phyloP scores from a whole-genome alignment of 2,329 filamentous ascomycete species.

The Pezicula carpinea region DNA sequence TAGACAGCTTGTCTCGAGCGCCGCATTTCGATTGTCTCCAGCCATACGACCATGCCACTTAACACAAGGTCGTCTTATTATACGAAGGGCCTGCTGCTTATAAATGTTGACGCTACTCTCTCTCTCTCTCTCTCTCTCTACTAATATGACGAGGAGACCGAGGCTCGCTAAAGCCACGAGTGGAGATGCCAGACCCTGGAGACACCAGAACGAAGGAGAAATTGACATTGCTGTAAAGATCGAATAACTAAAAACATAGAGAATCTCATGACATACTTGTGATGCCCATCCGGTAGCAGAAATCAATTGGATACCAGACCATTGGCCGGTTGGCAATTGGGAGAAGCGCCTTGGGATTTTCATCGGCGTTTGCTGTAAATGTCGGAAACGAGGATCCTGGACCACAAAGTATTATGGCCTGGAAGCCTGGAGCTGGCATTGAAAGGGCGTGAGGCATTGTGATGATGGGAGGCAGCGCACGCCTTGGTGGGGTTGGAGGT shows the following conservation, averaged over 20 bases:
- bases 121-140: no score
- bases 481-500: background rate
- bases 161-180: no score
- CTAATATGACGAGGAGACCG: no score
- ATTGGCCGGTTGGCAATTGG: slow-evolving; percentile 82
- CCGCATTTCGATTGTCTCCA: no score
- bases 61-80: no score
- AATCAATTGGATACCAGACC: slow-evolving; percentile 86
- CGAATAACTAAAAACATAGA: slow-evolving; percentile 11
- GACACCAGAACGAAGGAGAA: background rate
- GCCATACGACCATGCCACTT: no score
- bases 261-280: slow-evolving; percentile 49
- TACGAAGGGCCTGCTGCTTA: no score
- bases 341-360: slow-evolving; percentile 76
- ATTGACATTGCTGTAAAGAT: background rate
- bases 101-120: no score
- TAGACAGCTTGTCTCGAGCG: no score
- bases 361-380: slow-evolving; percentile 74
- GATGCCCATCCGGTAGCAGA: slow-evolving; percentile 77
- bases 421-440: slow-evolving; percentile 71
- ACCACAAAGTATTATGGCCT: slow-evolving; percentile 78
- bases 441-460: slow-evolving; percentile 71
- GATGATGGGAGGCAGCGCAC: background rate
- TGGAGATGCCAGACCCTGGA: background rate
- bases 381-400: slow-evolving; percentile 78